Base-by-base conservation (phyloP, 257 asterid genomes). In the Ilex aquifolium region DNA sequence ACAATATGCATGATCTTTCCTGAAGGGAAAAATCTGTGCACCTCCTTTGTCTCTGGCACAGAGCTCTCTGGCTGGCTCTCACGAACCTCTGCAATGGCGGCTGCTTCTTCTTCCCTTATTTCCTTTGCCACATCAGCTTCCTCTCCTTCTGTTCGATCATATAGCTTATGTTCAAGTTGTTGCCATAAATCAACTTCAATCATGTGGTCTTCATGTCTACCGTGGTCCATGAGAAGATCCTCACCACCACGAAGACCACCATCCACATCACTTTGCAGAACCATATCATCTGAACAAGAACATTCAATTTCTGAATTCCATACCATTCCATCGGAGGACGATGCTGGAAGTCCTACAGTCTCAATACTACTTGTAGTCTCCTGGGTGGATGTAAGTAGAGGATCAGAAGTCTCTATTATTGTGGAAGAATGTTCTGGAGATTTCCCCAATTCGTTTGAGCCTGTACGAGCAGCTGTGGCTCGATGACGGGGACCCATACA, bases 401-500 rank as follows among this genome's bases (percentile, higher is more conserved):
- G 75, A 46, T 82, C 87, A 3, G 82, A 76, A 65, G 61, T 31
- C 49, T 79, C 87, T 70, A 36, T 63, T 59, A 48, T 80, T 30
- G 74, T 54, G 13, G 74, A 75, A 10, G 91, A 81, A 56, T 91
- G 74, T 70, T 65, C 85, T 2, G 68, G 57, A 30, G 84, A 66
- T 56, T 78, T 82, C 14, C 56, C 83, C 0, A 52, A 65, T 32
- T 65, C 57, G 40, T 74, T 61, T 16, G 62, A 53, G 58, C 67
- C 80, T 17, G 57, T 56, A 65, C 76, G 81, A 68, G 70, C 61
- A 44, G 74, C 59, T 52, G 85, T 46, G 58, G 87, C n/a, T 75
- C 90, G 83, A 11, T 82, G 99, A n/a, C 99, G 95, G 44, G 99
- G 99, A 27, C 97, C 99, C 6, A 90, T 76, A 79, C 99, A 92